These are phyloP conservation scores for Diutina ranongensis DNA, from an alignment of 1,139 yeast genomes.

Conservation along the genomic window DNA sequence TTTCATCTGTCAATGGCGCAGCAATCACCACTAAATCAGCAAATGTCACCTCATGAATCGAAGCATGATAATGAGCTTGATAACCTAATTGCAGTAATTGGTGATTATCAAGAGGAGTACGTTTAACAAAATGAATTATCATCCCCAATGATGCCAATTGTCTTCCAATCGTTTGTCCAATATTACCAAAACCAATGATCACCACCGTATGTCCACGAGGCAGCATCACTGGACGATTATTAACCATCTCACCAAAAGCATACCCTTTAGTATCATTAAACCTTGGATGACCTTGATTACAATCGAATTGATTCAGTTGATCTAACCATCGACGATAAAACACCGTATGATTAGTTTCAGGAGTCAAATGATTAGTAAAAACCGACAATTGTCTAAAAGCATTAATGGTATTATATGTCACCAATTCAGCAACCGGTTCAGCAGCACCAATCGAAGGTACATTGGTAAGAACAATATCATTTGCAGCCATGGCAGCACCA, in stretches of 20 bases:
- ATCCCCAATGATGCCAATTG: slow-evolving; percentile 51
- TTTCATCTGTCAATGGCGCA: slow-evolving; percentile 54
- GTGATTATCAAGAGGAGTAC: slow-evolving; percentile 31
- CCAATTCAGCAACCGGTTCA: slow-evolving; percentile 72
- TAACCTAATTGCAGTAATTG: slow-evolving; percentile 31
- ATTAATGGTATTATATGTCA: slow-evolving; percentile 44
- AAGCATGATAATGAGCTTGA: slow-evolving; percentile 29
- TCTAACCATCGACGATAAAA: slow-evolving; percentile 27
- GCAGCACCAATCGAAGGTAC: slow-evolving; percentile 53
- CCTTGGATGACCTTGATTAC: slow-evolving; percentile 6
- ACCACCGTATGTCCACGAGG: slow-evolving; percentile 54
- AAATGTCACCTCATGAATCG: slow-evolving; percentile 18
- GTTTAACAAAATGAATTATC: slow-evolving; percentile 53
- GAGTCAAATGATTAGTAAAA: slow-evolving; percentile 30
- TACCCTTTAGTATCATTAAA: slow-evolving; percentile 21
- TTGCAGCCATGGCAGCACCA: slow-evolving; percentile 20
- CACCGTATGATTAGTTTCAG: slow-evolving; percentile 26
- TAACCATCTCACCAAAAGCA: slow-evolving; percentile 35
- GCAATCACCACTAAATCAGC: slow-evolving; percentile 57
- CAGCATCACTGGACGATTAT: slow-evolving; percentile 24
- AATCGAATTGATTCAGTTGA: slow-evolving; percentile 12
- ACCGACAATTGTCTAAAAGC: slow-evolving; percentile 51
- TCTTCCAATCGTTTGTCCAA: slow-evolving; percentile 55
- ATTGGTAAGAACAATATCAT: slow-evolving; percentile 48
- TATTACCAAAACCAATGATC: slow-evolving; percentile 69